Conservation (phyloP, 2,329 filamentous ascomycete species). For the Alternaria hordeiaustralica region DNA sequence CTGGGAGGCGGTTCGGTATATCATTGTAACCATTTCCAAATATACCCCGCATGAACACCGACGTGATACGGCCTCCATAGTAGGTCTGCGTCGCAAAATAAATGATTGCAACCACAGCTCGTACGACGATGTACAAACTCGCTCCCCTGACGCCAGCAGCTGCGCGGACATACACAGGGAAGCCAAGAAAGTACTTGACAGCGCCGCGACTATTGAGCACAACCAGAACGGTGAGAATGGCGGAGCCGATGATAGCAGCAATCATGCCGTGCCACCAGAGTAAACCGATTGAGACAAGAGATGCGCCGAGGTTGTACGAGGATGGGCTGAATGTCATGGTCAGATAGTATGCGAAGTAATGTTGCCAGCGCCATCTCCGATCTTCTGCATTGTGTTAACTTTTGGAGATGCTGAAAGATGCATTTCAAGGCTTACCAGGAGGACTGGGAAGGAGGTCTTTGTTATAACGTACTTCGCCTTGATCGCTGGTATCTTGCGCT, state of each 20-base stretch:
- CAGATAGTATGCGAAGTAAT: constrained; percentile 30
- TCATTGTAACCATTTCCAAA: constrained; percentile 26
- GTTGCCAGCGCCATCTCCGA: constrained; percentile 27
- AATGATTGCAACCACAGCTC: constrained; percentile 26
- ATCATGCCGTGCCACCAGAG: constrained; percentile 30
- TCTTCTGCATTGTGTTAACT: constrained; percentile 14
- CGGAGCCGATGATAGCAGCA: constrained; percentile 23
- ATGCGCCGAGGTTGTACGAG: constrained; percentile 28
- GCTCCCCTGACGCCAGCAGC: constrained; percentile 26
- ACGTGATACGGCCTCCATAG: constrained; percentile 27
- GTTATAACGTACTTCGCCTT: constrained; percentile 21
- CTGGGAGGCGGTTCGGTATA: constrained; percentile 56
- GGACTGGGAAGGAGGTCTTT: constrained; percentile 29
- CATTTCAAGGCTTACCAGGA: constrained; percentile 4
- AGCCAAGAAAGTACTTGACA: constrained; percentile 28
- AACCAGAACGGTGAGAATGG: constrained; percentile 22
- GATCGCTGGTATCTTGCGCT: constrained; percentile 7
- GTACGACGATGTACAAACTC: constrained; percentile 26
- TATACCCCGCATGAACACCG: constrained; percentile 27
- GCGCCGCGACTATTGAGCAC: constrained; percentile 27
- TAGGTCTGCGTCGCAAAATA: constrained; percentile 29
- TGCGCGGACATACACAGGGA: constrained; percentile 26
- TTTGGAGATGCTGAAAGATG: neutral
- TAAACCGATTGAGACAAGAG: constrained; percentile 24
- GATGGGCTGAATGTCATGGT: constrained; percentile 26